Base-by-base conservation (phyloP, 1,284 basidiomycete species). In the Cutaneotrichosporon dermatis region DNA sequence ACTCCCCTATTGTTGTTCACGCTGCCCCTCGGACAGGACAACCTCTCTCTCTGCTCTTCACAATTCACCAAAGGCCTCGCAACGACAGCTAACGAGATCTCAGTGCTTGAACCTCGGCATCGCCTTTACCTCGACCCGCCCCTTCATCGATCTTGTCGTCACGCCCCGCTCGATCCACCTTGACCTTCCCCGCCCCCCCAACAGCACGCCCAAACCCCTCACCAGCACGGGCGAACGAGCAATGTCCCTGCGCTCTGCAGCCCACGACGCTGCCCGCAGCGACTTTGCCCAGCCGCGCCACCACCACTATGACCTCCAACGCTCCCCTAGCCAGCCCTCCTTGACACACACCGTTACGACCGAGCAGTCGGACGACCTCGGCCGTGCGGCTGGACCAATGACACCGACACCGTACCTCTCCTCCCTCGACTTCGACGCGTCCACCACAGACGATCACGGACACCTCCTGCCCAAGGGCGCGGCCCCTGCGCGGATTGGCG, bases 261-360 rank as follows among this genome's bases (percentile, higher is more conserved):
- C 25, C 25, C 25, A 25, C 5, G 7, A 15, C 50, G 50, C 40
- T 39, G 16, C 39, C 16, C 50, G 50, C 6, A n/a, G 10, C 50
- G 37, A 40, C 16, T 51, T 25, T 42, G 15, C n/a, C 25, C 44
- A 9, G 44, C 25, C 25, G 25, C 25, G 25, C 25, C 25, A 25
- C 25, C 25, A 15, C 15, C 39, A 39, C 5, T 41, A 25, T 12
- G 51, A 53, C 41, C 33, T 53, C 39, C 41, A 53, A 7, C 51
- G 51, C 40, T 40, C 42, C 3, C 51, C 51, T 12, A 53, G 51
- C 51, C 40, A 44, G 41, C 51, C 51, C 1, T 53, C 52, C 4
- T 44, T 61, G 9, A 46, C 60, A 3, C 42, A 61, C 54, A 55
- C 60, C 2, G 40, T 51, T 15, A 58, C 48, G 2, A 61, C 60